These are phyloP conservation scores for Xylaria sp. DNA, from an alignment of 2,329 filamentous ascomycete genomes.

Conservation along the genomic window DNA sequence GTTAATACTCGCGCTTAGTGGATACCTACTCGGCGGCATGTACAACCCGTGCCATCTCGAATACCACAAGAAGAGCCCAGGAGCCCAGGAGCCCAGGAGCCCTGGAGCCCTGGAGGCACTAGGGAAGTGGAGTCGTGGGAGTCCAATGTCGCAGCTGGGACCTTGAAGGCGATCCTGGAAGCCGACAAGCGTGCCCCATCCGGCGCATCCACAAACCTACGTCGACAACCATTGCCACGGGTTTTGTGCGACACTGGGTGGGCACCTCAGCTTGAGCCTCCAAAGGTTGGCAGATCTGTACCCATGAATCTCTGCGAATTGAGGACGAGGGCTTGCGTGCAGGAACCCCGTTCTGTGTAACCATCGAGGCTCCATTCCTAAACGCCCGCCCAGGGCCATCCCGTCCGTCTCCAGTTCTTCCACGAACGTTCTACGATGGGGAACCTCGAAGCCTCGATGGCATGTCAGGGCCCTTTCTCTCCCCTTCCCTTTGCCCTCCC, in stretches of 20 bases:
- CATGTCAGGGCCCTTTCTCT: too few relatives aligned
- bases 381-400: constrained; percentile 30
- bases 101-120: constrained; percentile 10
- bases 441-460: too few relatives aligned
- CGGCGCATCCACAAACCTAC: constrained; percentile 21
- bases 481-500: too few relatives aligned
- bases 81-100: too few relatives aligned
- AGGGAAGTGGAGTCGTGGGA: constrained; percentile 25
- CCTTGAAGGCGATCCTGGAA: constrained; percentile 25
- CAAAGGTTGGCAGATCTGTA: constrained; percentile 28
- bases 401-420: constrained; percentile 28
- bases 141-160: constrained; percentile 26
- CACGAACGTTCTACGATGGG: constrained; percentile 30
- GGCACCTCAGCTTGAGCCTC: constrained; percentile 34
- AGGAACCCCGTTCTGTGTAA: constrained; percentile 36
- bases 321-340: constrained; percentile 21
- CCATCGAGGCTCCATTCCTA: constrained; percentile 32
- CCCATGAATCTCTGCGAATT: constrained; percentile 26
- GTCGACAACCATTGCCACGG: constrained; percentile 28
- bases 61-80: too few relatives aligned
- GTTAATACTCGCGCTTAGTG: constrained; percentile 23
- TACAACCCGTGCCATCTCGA: background rate
- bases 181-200: constrained; percentile 18
- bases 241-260: constrained; percentile 35
- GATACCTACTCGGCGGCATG: too few relatives aligned